phyloP scores from a whole-genome alignment of 2,329 filamentous ascomycete species.

The Trichophyton simii region DNA sequence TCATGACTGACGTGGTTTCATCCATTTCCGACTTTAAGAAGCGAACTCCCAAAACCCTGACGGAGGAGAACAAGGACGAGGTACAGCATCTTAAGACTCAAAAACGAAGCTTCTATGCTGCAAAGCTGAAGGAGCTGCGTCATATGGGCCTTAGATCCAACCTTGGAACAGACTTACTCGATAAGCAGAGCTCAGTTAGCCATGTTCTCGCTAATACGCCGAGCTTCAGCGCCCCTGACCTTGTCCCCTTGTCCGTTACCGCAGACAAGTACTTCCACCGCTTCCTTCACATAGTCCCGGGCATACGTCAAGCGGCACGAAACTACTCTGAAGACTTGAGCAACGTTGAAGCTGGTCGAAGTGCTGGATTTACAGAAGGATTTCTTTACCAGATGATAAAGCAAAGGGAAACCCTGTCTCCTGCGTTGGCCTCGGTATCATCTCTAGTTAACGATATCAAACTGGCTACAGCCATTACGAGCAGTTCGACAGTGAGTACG shows the following conservation, averaged over 20 bases:
- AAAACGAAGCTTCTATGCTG: conserved; percentile 81
- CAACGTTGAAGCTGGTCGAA: conserved; percentile 62
- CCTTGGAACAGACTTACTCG: conserved; percentile 58
- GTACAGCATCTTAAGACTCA: conserved; percentile 83
- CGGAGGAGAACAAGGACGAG: conserved; percentile 69
- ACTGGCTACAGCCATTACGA: conserved; percentile 24
- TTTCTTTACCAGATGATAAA: conserved; percentile 46
- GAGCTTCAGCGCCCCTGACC: conserved; percentile 23
- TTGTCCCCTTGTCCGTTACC: conserved; percentile 23
- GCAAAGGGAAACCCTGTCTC: conserved; percentile 28
- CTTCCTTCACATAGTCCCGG: conserved; percentile 58
- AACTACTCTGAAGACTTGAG: conserved; percentile 80
- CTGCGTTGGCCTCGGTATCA: conserved; percentile 21
- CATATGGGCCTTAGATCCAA: conserved; percentile 86
- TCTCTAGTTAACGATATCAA: conserved; percentile 21
- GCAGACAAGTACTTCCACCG: conserved; percentile 68
- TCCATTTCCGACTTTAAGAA: conserved; percentile 64
- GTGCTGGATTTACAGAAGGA: conserved; percentile 76
- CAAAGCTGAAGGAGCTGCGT: conserved; percentile 68
- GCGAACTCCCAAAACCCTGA: conserved; percentile 68
- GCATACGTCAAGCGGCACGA: conserved; percentile 52
- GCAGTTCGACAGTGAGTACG: conserved; percentile 18
- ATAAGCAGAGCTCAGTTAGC: conserved; percentile 59
- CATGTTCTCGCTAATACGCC: conserved; percentile 51
- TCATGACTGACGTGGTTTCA: conserved; percentile 55